phyloP scores from a whole-genome alignment of 345 rosid genomes.

The Abelmoschus esculentus region DNA sequence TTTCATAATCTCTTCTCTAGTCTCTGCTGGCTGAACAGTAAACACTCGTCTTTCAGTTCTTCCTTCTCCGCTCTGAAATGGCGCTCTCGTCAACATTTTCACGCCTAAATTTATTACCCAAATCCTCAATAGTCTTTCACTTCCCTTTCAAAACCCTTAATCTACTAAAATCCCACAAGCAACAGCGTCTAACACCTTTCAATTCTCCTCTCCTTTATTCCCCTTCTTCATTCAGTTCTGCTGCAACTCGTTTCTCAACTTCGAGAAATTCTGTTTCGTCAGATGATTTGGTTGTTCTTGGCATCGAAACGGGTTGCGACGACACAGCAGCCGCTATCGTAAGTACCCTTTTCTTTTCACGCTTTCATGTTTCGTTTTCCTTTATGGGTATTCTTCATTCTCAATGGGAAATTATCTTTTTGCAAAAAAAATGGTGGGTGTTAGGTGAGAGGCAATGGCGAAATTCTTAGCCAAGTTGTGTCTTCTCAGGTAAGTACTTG shows the following conservation, averaged over 20 bases:
- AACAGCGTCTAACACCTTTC: conserved; percentile 3
- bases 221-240: conserved; percentile 15
- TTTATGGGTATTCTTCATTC: neutral
- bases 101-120: conserved; percentile 34
- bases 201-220: conserved; percentile 8
- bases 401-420: neutral
- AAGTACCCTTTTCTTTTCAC: conserved; percentile 14
- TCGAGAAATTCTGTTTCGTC: conserved; percentile 8
- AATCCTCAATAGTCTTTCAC: conserved; percentile 13
- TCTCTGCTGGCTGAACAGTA: neutral
- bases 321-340: conserved; percentile 97
- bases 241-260: conserved; percentile 15
- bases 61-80: conserved; percentile 1
- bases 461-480: conserved; percentile 84
- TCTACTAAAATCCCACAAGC: conserved; percentile 7
- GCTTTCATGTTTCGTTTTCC: neutral
- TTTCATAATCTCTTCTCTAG: neutral
- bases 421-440: conserved; percentile 3
- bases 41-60: neutral
- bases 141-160: conserved; percentile 6
- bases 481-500: conserved; percentile 68
- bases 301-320: conserved; percentile 94
- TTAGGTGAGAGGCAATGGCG: conserved; percentile 81
- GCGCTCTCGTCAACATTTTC: conserved; percentile 34
- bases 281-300: conserved; percentile 68